These are phyloP conservation scores for Luffa aegyptiaca DNA, from an alignment of 306 rosid species.

Conservation along the genomic window DNA sequence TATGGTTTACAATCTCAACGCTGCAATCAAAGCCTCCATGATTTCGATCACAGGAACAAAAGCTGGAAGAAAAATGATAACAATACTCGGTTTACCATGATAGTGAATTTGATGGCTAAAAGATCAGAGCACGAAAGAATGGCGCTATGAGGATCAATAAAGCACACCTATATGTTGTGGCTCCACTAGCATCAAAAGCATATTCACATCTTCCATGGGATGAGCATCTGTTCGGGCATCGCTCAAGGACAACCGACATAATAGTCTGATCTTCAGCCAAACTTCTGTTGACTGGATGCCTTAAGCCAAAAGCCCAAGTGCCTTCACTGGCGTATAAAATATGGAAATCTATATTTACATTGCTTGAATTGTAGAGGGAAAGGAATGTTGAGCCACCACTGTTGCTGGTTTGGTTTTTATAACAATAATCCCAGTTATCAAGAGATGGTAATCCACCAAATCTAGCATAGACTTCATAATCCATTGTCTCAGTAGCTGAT, in stretches of 20 bases:
- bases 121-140: not conserved
- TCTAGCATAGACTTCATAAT: constrained; percentile 71
- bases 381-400: constrained; percentile 69
- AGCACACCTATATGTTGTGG: constrained; percentile 72
- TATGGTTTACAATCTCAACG: constrained; percentile 59
- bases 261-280: constrained; percentile 34
- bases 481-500: constrained; percentile 38
- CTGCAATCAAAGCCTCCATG: constrained; percentile 99
- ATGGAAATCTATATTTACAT: constrained; percentile 55
- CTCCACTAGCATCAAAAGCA: constrained; percentile 72
- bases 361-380: constrained; percentile 58
- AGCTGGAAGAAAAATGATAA: constrained; percentile 41
- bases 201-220: constrained; percentile 57
- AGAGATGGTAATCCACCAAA: constrained; percentile 84
- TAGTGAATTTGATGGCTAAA: not conserved
- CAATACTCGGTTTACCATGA: constrained; percentile 3
- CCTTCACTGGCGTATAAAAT: constrained; percentile 83
- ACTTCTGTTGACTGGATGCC: constrained; percentile 30
- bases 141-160: constrained; percentile 9
- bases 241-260: constrained; percentile 82
- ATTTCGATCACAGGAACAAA: constrained; percentile 75
- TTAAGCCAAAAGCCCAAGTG: constrained; percentile 83
- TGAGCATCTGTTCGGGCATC: constrained; percentile 88
- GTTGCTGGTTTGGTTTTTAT: constrained; percentile 64
- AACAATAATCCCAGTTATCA: constrained; percentile 69